Evolutionary conservation across 116 monocot genomes (phyloP).

Genomic region (Phalaenopsis hybrid): DNA sequence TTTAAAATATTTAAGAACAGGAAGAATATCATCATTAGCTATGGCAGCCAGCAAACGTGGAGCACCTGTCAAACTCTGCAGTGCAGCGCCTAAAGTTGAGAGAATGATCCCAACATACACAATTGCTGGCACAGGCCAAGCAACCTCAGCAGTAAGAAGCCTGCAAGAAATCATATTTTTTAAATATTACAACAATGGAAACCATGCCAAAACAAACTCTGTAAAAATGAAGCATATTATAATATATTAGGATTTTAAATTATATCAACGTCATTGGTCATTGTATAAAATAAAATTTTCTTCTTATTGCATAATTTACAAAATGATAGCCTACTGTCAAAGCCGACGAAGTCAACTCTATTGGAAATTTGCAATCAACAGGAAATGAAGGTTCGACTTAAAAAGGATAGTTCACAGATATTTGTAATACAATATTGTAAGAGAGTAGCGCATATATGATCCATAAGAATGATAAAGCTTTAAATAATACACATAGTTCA

Average conservation of each 20-base stretch:
- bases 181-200: neutral
- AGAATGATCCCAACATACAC: conserved; percentile 91
- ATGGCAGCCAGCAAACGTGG: conserved; percentile 93
- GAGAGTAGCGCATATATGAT: no score
- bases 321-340: neutral
- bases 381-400: neutral
- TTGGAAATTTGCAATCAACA: neutral
- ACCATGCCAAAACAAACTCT: neutral
- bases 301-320: neutral
- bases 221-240: neutral
- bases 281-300: neutral
- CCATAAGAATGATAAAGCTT: no score
- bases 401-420: neutral
- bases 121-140: conserved; percentile 85
- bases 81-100: conserved; percentile 89
- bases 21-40: conserved; percentile 97
- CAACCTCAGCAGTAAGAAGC: conserved; percentile 86
- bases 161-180: conserved; percentile 22
- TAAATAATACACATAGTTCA: no score
- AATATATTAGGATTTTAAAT: neutral
- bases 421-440: no score
- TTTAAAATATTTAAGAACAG: conserved; percentile 83
- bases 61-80: conserved; percentile 88
- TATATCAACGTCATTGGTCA: neutral
- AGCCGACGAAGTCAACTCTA: neutral